Evolutionary conservation across 139 green algal genomes (phyloP), one percentile per base, ranked within the genome.

Genomic region (Ulvella scutata): DNA sequence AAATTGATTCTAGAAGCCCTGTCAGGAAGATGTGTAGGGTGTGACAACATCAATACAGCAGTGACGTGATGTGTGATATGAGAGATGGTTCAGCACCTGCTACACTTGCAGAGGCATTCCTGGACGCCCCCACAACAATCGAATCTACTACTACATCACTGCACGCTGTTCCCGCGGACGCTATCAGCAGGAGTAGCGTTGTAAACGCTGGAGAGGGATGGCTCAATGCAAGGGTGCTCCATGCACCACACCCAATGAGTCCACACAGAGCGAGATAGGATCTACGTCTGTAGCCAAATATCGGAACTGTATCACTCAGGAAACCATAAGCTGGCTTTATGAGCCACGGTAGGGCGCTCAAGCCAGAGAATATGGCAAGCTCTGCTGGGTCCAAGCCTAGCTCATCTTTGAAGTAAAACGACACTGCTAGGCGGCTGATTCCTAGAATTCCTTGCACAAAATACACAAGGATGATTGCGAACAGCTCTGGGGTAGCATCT

Each of bases 241-340:
- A 97, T 3, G 88, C 86, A 0, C 29, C 73, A 39, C 72, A 85
- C 84, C 79, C 51, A 34, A 90, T 38, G 17, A 90, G 13, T 36
- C 93, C 92, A 43, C 86, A 93, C 28, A 92, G 37, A 17, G 92
- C 78, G 0, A 98, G 86, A 82, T 98, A 98, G 3, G 84, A 93
- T 2, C 51, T 67, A 26, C 51, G 17, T 17, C 86, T 82, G 85
- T 97, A 98, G 0, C 94, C 94, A 77, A 94, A 94, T 26, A 98
- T 82, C 1, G 94, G 94, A n/a, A 98, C 73, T 3, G 81, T 86
- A 78, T 98, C 94, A 2, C 76, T 88, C 0, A 97, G 72, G 81
- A 98, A 97, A 61, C 94, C 94, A 51, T 97, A 97, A 34, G 98
- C 20, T 0, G 94, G 94, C 75, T 98, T 98, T 77, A 98, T 85